Evolutionary conservation across 2,329 filamentous ascomycete species (phyloP).

Genomic region (Cladosporium cucumerinum): DNA sequence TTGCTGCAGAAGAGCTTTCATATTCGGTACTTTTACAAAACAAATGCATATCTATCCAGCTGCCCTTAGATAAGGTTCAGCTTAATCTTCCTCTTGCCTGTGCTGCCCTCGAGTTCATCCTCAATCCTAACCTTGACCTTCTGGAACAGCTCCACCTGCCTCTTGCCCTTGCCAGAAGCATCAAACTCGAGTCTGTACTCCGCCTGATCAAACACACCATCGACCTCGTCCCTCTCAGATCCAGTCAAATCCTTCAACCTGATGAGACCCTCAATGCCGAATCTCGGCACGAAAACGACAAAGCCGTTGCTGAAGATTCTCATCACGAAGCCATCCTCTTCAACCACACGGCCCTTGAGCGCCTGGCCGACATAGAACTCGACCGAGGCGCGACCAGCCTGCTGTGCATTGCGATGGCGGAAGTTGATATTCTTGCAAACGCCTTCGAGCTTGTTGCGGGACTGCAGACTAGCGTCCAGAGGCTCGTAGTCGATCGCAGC

Average conservation of each 20-base stretch:
- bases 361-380: constrained; percentile 98
- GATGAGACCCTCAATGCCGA: constrained; percentile 92
- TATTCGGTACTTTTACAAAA: not conserved
- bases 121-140: constrained; percentile 85
- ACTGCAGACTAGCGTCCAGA: constrained; percentile 76
- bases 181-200: constrained; percentile 69
- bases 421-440: constrained; percentile 99
- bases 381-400: constrained; percentile 88
- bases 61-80: constrained; percentile 49
- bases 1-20: not conserved
- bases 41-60: not conserved
- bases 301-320: constrained; percentile 96
- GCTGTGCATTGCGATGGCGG: constrained; percentile 92
- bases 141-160: constrained; percentile 78
- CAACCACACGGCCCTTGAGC: constrained; percentile 69
- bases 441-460: constrained; percentile 78
- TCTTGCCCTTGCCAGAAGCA: constrained; percentile 43
- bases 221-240: constrained; percentile 60
- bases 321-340: constrained; percentile 95
- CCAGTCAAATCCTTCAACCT: constrained; percentile 73
- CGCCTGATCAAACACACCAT: constrained; percentile 80
- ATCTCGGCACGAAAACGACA: constrained; percentile 91
- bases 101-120: constrained; percentile 89
- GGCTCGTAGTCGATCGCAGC: constrained; percentile 92
- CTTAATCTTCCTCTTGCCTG: constrained; percentile 91